A percentile compares a stretch with the other conserved stretches of the same genome.
These are phyloP conservation scores for Seiridium unicorne DNA, from an alignment of 2,329 filamentous ascomycete species.

Conservation along the genomic window DNA sequence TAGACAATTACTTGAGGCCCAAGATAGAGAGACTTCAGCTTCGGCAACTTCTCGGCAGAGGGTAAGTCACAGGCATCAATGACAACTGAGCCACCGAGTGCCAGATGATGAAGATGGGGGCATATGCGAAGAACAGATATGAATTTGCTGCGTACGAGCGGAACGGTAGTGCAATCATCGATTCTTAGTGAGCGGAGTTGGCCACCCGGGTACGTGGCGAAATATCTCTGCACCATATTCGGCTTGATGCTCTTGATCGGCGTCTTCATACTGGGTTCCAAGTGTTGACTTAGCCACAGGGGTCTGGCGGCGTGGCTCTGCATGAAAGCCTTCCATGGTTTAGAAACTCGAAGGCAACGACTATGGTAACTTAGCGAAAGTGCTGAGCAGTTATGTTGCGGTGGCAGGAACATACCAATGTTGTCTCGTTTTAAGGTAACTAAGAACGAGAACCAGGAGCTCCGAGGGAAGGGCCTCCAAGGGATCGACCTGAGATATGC, in stretches of 20 bases:
- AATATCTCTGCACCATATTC: neutral
- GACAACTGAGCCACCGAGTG: neutral
- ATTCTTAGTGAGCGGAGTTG: neutral
- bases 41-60: neutral
- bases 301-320: neutral
- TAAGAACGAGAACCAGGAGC: neutral
- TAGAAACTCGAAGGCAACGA: constrained; percentile 1
- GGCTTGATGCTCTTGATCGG: neutral
- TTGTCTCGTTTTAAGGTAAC: neutral
- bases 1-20: neutral
- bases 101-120: neutral
- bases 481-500: neutral
- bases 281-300: neutral
- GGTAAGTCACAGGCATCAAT: neutral
- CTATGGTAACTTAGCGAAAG: neutral
- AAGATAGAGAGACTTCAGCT: neutral
- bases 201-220: neutral
- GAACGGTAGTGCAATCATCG: neutral
- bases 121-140: neutral
- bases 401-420: neutral
- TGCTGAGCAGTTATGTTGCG: neutral
- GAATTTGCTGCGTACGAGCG: neutral
- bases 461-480: neutral
- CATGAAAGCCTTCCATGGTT: constrained; percentile 3
- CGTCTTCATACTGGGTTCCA: neutral